These are phyloP conservation scores for Gonium pectorale DNA, from an alignment of 139 green algal genomes.

Conservation along the genomic window DNA sequence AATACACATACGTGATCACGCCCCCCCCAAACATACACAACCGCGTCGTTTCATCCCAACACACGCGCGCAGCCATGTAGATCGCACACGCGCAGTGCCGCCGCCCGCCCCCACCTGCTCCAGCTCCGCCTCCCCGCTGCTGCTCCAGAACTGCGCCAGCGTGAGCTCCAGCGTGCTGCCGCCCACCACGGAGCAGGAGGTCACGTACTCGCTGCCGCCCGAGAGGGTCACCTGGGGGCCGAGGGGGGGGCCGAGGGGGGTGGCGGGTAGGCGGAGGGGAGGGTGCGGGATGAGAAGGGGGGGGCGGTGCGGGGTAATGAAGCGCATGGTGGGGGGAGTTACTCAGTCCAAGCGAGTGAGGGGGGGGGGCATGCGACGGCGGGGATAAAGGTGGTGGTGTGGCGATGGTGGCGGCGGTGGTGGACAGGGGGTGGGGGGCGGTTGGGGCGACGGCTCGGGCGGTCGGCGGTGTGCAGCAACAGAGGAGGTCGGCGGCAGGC, in stretches of 20 bases:
- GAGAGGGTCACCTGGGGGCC: conserved; percentile 53
- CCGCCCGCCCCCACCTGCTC: background rate
- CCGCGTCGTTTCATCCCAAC: background rate
- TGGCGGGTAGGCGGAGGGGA: background rate
- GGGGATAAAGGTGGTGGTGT: background rate
- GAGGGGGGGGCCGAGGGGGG: background rate
- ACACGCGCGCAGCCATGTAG: too few species aligned
- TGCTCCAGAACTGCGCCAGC: conserved; percentile 83
- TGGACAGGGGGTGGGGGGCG: too few species aligned
- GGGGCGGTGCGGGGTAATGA: too few species aligned
- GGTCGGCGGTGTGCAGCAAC: too few species aligned
- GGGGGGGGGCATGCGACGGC: background rate
- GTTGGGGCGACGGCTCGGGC: too few species aligned
- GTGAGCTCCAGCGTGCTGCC: conserved; percentile 86
- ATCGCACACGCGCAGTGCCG: background rate
- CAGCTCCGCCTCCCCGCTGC: conserved; percentile 43
- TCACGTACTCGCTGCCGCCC: conserved; percentile 52
- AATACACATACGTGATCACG: background rate
- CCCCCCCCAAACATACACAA: background rate
- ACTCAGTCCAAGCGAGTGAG: too few species aligned
- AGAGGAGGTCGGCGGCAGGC: too few species aligned
- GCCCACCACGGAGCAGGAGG: conserved; percentile 57
- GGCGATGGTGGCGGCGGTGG: too few species aligned
- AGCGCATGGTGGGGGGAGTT: too few species aligned
- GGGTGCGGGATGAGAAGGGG: background rate